Conservation (phyloP, 2,329 filamentous ascomycete genomes). For the Zalaria obscura region DNA sequence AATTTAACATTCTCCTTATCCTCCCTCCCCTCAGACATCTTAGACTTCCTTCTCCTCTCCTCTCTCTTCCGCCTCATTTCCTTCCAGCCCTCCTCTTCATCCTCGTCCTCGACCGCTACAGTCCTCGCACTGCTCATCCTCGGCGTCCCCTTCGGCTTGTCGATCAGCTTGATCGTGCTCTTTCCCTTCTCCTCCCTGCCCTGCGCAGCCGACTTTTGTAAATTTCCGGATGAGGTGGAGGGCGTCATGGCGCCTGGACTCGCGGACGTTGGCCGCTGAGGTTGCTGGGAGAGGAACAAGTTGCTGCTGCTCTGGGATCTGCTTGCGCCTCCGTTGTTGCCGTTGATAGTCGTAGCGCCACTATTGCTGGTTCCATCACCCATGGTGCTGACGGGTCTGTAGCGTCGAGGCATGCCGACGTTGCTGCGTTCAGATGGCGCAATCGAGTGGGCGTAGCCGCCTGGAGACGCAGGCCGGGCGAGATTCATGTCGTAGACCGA, state of each 20-base stretch:
- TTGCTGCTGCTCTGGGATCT: slow-evolving; percentile 10
- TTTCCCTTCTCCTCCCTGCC: slow-evolving; percentile 4
- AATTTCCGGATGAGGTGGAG: too few relatives aligned
- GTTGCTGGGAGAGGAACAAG: slow-evolving; percentile 13
- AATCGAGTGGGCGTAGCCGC: slow-evolving; percentile 74
- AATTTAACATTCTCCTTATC: slow-evolving; percentile 9
- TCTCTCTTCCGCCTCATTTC: slow-evolving; percentile 20
- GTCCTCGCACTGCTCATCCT: slow-evolving; percentile 6
- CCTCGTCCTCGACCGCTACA: slow-evolving; percentile 11
- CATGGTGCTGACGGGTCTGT: slow-evolving; percentile 68
- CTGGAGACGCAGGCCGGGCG: slow-evolving; percentile 20
- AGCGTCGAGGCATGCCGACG: slow-evolving; percentile 75
- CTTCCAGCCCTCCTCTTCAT: slow-evolving; percentile 21
- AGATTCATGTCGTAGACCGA: slow-evolving; percentile 24
- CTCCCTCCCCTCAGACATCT: slow-evolving; percentile 7
- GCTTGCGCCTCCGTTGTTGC: slow-evolving; percentile 14
- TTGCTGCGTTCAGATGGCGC: slow-evolving; percentile 94
- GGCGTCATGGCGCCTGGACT: slow-evolving; percentile 5
- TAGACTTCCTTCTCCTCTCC: slow-evolving; percentile 13
- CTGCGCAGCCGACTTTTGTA: too few relatives aligned
- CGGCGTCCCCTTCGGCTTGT: slow-evolving; percentile 21
- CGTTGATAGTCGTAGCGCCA: neutral
- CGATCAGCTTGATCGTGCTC: slow-evolving; percentile 19
- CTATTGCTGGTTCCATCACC: slow-evolving; percentile 5
- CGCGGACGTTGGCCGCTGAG: slow-evolving; percentile 7